Evolutionary conservation across 352 stramenopile species (phyloP), one percentile per base, ranked within the genome.

Genomic region (Pseudoperonospora humuli): DNA sequence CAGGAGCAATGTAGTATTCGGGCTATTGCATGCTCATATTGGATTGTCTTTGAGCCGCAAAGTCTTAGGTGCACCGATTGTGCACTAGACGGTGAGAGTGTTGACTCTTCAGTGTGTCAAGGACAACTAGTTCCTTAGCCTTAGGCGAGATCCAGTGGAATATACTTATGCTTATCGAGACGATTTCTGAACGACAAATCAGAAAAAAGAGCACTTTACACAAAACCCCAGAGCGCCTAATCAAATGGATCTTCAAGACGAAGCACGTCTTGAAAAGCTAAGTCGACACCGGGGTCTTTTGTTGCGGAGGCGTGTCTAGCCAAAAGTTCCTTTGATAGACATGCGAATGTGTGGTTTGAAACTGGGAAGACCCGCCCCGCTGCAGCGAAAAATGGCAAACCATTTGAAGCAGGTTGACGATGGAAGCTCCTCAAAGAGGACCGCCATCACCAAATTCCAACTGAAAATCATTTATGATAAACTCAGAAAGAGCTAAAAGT

Each of bases 391-490:
- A 53, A 11, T 43, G 32, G 3, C 33, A 25, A 14, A 50, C 25
- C 17, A 35, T 29, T 26, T 36, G 36, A 23, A n/a, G n/a, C n/a
- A 50, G 33, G 37, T 33, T 2, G 15, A 39, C 39, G 33, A 51
- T 49, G 3, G 31, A 47, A 0, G 41, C 18, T 4, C 31, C 34
- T 1, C 31, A 21, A 31, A 40, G 39, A 17, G 41, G 14, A 0
- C 32, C 32, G 31, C 42, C 28, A 3, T 27, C 37, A 14, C 27
- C 40, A 7, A 29, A 53, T 4, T 29, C 36, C 29, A 29, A 42
- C n/a, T 46, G 45, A n/a, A 53, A 53, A 14, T 31, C 37, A 25
- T 54, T 37, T 0, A 54, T 14, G 20, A 43, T 28, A 9, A 54
- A 54, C 5, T 54, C 46, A 2, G 38, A 54, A 3, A 54, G 42